phyloP scores from a whole-genome alignment of 371 early-diverging fungal species.

The Fennellomyces sp. region DNA sequence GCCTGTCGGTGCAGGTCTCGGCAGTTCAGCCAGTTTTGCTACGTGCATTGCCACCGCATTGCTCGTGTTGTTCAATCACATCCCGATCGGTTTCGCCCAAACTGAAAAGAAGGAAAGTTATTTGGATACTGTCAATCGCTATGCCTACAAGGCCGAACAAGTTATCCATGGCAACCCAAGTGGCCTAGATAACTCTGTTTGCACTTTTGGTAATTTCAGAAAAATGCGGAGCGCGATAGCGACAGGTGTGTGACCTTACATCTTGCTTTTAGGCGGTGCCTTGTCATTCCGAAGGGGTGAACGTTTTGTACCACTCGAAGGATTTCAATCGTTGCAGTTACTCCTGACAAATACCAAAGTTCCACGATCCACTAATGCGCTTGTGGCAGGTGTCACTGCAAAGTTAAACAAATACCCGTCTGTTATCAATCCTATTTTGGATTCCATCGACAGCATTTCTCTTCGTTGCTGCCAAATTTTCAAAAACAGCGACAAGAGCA shows the following conservation, averaged over 20 bases:
- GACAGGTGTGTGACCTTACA: not conserved
- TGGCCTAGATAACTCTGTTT: conserved; percentile 93
- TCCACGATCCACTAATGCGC: conserved; percentile 84
- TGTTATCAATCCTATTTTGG: conserved; percentile 74
- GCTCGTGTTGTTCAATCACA: conserved; percentile 54
- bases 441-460: conserved; percentile 75
- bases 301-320: conserved; percentile 41
- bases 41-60: conserved; percentile 82
- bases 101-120: conserved; percentile 14
- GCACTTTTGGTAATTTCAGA: conserved; percentile 69
- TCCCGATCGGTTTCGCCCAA: conserved; percentile 22
- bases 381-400: conserved; percentile 81
- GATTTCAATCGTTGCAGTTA: conserved; percentile 72
- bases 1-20: conserved; percentile 96
- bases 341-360: conserved; percentile 87
- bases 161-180: conserved; percentile 96
- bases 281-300: conserved; percentile 58
- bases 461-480: conserved; percentile 53
- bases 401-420: conserved; percentile 66
- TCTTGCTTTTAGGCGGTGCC: conserved; percentile 44
- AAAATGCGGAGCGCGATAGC: not conserved
- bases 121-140: conserved; percentile 70
- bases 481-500: conserved; percentile 10
- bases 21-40: conserved; percentile 93
- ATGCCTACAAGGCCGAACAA: conserved; percentile 91